Base-by-base conservation (phyloP, 1,139 yeast genomes). In the Yamadazyma siamensis region DNA sequence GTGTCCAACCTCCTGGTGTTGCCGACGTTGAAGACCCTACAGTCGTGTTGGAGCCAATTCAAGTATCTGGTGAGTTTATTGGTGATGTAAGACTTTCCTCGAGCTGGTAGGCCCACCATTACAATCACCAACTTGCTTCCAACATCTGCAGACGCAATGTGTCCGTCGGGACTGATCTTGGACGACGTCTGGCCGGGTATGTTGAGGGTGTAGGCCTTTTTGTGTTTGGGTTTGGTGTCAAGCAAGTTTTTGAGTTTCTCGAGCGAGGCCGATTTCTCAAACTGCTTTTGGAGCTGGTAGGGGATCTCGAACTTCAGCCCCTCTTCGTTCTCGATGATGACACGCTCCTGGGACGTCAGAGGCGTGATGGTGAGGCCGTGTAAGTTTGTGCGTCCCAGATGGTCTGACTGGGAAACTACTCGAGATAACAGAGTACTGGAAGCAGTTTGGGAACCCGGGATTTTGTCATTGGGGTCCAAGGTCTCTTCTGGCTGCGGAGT, bases 161-260 rank as follows among this genome's bases (percentile, higher is more conserved):
- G 71, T 6, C 95, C 95, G 52, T 86, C 94, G 1, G 95, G 95
- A 0, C 89, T 77, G 3, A 76, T 77, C 38, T 84, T 81, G 2
- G 91, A 81, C 26, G 86, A 75, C 0, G 96, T 88, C 44, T 88
- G 83, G 2, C 97, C 96, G 0, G 97, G 96, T 8, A 89, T 87
- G 48, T 88, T 94, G 31, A 89, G 71, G 0, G 96, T 87, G 15
- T 94, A 83, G 0, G 91, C 84, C 41, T 66, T 67, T 26, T 70
- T 55, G 8, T 67, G 62, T 22, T 61, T 54, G 12, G 70, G 68
- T 38, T 65, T 64, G 16, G 63, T 61, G 30, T 62, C 53, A 15
- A 68, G 47, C 19, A 68, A 44, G 18, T 50, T 52, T 40, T 65
- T 65, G 30, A 68, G 43, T 29, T 63, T 57, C 36, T 68, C 75